These are phyloP conservation scores for Penicillium chermesinum DNA, from an alignment of 495 filamentous ascomycete genomes.

Conservation along the genomic window DNA sequence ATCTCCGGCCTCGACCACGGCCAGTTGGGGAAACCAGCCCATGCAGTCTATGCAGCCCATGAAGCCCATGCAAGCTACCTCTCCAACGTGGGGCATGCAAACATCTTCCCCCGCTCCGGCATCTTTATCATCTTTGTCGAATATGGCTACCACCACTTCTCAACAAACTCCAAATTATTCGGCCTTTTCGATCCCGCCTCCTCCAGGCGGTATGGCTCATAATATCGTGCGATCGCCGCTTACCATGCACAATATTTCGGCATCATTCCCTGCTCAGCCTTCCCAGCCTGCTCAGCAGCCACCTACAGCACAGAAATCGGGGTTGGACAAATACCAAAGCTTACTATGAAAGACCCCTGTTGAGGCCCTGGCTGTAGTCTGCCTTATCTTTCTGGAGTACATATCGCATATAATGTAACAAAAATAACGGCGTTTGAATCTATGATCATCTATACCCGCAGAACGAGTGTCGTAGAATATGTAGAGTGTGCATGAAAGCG, in stretches of 20 bases:
- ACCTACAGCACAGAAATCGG: conserved; percentile 39
- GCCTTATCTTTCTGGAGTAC: background rate
- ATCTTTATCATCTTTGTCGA: conserved; percentile 26
- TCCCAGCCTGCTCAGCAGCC: conserved; percentile 26
- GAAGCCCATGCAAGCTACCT: conserved; percentile 11
- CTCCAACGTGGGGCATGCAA: conserved; percentile 26
- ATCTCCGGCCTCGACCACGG: conserved; percentile 16
- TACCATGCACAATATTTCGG: conserved; percentile 14
- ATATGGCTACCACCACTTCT: conserved; percentile 20
- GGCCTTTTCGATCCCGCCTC: conserved; percentile 45
- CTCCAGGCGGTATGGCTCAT: conserved; percentile 24
- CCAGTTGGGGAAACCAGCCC: conserved; percentile 17
- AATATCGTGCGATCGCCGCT: conserved; percentile 16
- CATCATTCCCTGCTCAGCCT: conserved; percentile 12
- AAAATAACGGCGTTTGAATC: background rate
- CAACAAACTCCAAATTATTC: conserved; percentile 35
- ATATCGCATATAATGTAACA: background rate
- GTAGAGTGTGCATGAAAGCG: too few relatives aligned
- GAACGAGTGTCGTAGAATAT: too few relatives aligned
- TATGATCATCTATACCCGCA: too few relatives aligned
- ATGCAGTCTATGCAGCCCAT: conserved; percentile 7
- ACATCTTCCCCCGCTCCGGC: conserved; percentile 14
- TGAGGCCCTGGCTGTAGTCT: conserved; percentile 4
- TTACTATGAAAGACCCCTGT: conserved; percentile 47
- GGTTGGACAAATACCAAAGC: conserved; percentile 78